A percentile compares a stretch with the other conserved stretches of the same genome.
Conservation (phyloP, 306 rosid species). For the Biancaea sappan region DNA sequence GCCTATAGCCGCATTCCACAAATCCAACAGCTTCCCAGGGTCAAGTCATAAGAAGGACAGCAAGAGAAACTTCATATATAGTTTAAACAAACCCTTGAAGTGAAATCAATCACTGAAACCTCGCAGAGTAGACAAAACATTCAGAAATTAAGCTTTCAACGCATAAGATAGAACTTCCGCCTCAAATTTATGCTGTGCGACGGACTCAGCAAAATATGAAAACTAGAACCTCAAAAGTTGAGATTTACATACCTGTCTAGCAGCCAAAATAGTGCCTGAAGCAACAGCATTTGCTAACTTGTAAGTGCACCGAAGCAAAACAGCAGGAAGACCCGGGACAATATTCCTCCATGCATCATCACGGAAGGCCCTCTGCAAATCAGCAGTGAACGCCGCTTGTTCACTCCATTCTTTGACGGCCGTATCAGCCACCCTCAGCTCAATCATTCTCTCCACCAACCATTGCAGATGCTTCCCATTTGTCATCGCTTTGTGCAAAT, state of each 20-base stretch:
- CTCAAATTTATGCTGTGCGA: background rate
- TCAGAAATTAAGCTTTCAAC: background rate
- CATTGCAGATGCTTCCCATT: conserved; percentile 76
- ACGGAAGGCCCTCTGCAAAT: conserved; percentile 77
- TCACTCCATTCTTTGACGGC: conserved; percentile 91
- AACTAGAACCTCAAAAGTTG: background rate
- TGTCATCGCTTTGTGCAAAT: conserved; percentile 81
- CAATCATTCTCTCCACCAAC: conserved; percentile 95
- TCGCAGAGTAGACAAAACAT: background rate
- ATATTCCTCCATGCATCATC: conserved; percentile 89
- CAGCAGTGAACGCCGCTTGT: conserved; percentile 67
- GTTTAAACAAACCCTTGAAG: background rate
- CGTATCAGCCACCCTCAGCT: conserved; percentile 76
- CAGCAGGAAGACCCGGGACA: conserved; percentile 87
- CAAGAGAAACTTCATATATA: background rate
- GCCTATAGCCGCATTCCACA: background rate
- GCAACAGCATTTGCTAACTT: conserved; percentile 81
- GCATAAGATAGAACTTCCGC: background rate
- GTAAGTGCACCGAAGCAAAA: conserved; percentile 76
- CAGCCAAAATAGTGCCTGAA: conserved; percentile 71
- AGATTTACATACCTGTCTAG: conserved; percentile 58
- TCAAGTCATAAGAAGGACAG: background rate
- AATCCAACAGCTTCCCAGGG: background rate
- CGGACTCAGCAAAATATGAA: background rate
- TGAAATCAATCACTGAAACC: background rate